phyloP scores from a whole-genome alignment of 176 grass and related monocot genomes.

The Oryza meyeriana region DNA sequence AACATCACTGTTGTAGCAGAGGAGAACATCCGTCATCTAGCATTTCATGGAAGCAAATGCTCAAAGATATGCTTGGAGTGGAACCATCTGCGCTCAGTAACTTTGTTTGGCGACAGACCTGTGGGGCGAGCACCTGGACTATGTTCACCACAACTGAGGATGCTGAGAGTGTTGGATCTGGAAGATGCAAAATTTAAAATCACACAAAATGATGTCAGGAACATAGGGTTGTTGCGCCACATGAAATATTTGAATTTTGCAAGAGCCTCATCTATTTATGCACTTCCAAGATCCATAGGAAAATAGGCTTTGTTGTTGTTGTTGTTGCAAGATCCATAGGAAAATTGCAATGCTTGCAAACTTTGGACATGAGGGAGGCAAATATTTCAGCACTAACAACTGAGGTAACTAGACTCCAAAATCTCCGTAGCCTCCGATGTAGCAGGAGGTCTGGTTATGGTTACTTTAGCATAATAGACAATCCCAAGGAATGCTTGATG shows the following conservation, averaged over 20 bases:
- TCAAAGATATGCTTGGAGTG: neutral
- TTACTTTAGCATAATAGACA: no score
- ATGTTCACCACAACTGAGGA: neutral
- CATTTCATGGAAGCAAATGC: neutral
- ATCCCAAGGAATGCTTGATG: neutral
- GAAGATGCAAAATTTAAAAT: neutral
- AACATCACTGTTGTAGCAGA: neutral
- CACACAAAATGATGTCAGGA: neutral
- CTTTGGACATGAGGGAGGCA: neutral
- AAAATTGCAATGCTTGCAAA: neutral
- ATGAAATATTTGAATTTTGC: neutral
- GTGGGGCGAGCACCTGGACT: neutral
- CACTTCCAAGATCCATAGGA: conserved; percentile 12
- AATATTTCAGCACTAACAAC: neutral
- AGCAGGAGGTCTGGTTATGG: no score
- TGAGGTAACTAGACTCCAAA: neutral
- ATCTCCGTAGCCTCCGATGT: conserved; percentile 1
- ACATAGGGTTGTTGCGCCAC: neutral
- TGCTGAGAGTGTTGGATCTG: conserved; percentile 8
- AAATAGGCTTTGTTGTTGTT: no score
- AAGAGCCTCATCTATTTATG: accelerated
- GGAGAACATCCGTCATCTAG: neutral
- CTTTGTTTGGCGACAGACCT: no score
- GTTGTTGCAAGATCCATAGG: conserved; percentile 20
- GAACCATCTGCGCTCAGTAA: neutral